Base-by-base conservation (phyloP, 2,329 filamentous ascomycete genomes). In the Scytalidium lignicola region DNA sequence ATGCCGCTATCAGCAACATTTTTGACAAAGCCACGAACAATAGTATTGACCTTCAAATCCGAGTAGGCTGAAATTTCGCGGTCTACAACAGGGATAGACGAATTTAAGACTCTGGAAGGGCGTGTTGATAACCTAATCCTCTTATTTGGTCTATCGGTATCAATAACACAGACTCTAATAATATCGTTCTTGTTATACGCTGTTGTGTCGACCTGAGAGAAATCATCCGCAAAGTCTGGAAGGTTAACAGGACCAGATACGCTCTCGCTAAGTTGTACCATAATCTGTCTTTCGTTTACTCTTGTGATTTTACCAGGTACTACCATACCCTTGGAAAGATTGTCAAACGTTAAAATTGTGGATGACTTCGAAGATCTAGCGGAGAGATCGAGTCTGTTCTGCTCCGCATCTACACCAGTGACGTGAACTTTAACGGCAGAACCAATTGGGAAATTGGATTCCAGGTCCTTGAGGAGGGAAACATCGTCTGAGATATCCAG, bases 11-110 rank as follows among this genome's bases (percentile, higher is more conserved):
- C 90, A 0, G 88, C 80, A 40, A 97, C 83, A 57, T 90, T 89
- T 70, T 90, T 95, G 59, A 99, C 81, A 61, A 99, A 97, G 2
- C 95, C 95, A 49, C 93, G 86, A 13, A 95, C 75, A 23, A 96
- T 73, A 54, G 95, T 85, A 52, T 91, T 89, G 37, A 82, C 71
- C 50, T 85, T 82, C 26, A 99, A 64, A 56, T 95, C 82, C n/a
- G 81, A 74, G 43, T 83, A 70, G 17, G 79, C 79, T 12, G 75
- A 79, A 55, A 99, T 83, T 60, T 96, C 90, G 32, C 79, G 82
- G 64, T 99, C 93, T 62, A 84, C 82, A 42, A 96, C 81, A 1
- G 84, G 78, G 2, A 95, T 72, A 1, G 87, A 86, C 1, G 92
- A 96, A 70, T 88, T 95, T 54, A 97, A 74, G 39, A 96, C 87